phyloP scores from a whole-genome alignment of 495 filamentous ascomycete genomes.

The Aspergillus hancockii region DNA sequence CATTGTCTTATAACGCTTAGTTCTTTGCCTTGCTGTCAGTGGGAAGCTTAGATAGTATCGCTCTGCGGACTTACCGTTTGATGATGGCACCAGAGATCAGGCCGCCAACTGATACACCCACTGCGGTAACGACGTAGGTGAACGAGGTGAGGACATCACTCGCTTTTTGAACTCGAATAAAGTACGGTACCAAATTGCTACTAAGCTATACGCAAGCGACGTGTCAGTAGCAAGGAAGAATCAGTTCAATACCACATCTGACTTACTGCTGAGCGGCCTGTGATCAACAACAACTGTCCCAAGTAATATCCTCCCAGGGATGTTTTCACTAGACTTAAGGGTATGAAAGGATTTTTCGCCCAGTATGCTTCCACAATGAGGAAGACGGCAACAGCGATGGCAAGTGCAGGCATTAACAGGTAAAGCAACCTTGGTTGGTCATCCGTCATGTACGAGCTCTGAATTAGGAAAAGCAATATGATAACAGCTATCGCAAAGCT shows the following conservation, averaged over 20 bases:
- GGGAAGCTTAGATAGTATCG: not conserved
- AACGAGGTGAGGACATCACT: constrained; percentile 15
- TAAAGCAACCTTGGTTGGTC: not conserved
- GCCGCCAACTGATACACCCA: constrained; percentile 26
- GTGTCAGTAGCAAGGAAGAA: not conserved
- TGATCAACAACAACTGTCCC: constrained; percentile 14
- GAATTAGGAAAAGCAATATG: constrained; percentile 13
- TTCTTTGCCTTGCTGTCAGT: constrained; percentile 14
- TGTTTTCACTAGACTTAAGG: constrained; percentile 22
- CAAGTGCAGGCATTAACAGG: constrained; percentile 10
- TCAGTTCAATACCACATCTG: not conserved
- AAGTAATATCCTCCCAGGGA: constrained; percentile 16
- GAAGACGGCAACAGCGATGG: constrained; percentile 16
- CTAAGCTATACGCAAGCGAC: constrained; percentile 14
- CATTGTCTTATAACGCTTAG: constrained; percentile 27
- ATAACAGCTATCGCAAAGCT: constrained; percentile 13
- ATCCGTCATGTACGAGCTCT: not conserved
- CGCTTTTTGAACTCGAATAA: constrained; percentile 22
- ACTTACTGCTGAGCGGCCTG: constrained; percentile 15
- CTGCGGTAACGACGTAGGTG: constrained; percentile 8
- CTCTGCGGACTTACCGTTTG: constrained; percentile 19
- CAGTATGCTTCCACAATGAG: constrained; percentile 24
- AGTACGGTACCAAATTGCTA: constrained; percentile 20
- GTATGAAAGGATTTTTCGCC: constrained; percentile 26
- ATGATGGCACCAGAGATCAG: constrained; percentile 27